Percentiles rank a stretch among this genome's conserved stretches.
Evolutionary conservation across 1,139 yeast genomes (phyloP).

Genomic region (Scheffersomyces insectosa): DNA sequence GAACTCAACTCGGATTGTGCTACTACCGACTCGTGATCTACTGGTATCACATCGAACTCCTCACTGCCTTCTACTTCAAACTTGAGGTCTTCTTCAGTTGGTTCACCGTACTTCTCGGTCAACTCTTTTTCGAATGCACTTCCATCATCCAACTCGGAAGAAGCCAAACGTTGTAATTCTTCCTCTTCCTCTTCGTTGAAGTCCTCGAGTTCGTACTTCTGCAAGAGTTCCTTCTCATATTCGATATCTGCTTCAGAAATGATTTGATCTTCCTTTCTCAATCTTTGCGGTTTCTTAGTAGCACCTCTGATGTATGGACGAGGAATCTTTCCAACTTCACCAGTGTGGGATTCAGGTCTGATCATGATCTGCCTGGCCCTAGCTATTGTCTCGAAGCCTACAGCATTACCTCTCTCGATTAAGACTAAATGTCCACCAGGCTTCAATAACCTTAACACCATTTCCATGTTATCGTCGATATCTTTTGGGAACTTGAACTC

Average conservation of each 20-base stretch:
- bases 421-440: constrained; percentile 81
- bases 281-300: constrained; percentile 39
- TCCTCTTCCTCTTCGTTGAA: constrained; percentile 11
- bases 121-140: constrained; percentile 38
- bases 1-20: constrained; percentile 10
- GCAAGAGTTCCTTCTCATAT: constrained; percentile 33
- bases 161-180: background rate
- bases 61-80: constrained; percentile 49
- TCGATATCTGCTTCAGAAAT: constrained; percentile 34
- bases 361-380: constrained; percentile 87
- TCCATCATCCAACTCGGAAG: constrained; percentile 9
- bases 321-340: constrained; percentile 65
- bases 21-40: constrained; percentile 15
- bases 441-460: constrained; percentile 57
- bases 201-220: constrained; percentile 19
- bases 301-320: constrained; percentile 67
- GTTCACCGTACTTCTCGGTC: constrained; percentile 40
- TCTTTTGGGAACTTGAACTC: constrained; percentile 66
- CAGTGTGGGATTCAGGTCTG: constrained; percentile 69
- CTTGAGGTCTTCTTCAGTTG: constrained; percentile 44
- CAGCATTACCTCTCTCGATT: constrained; percentile 85
- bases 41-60: constrained; percentile 39
- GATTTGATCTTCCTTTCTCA: constrained; percentile 37
- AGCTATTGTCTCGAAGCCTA: constrained; percentile 86
- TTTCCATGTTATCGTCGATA: constrained; percentile 68